These are phyloP conservation scores for Wickerhamiella spandovensis DNA, from an alignment of 805 yeast species.

Conservation along the genomic window DNA sequence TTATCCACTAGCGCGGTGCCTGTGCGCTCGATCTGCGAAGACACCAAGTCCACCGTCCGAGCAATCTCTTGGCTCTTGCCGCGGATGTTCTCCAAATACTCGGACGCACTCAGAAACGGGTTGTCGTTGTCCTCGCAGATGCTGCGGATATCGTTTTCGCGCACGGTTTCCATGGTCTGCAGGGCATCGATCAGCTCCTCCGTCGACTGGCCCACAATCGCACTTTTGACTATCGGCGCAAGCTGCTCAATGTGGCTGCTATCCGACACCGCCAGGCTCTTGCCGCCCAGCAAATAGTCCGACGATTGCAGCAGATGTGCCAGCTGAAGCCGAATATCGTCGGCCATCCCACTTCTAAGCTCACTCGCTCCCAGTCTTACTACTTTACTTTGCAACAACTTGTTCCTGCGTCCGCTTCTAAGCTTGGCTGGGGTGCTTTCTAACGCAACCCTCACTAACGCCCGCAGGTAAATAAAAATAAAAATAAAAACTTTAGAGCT, in stretches of 20 bases:
- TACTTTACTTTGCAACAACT: no score
- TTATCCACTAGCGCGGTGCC: constrained; percentile 49
- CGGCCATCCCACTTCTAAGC: constrained; percentile 7
- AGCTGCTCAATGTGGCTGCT: constrained; percentile 52
- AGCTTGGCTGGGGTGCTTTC: no score
- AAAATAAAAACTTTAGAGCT: no score
- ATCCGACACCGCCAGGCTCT: background rate
- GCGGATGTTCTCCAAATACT: constrained; percentile 49
- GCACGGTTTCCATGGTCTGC: constrained; percentile 41
- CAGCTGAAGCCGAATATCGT: constrained; percentile 15
- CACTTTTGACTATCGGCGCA: constrained; percentile 58
- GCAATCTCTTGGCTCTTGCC: constrained; percentile 42
- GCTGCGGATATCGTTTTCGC: constrained; percentile 49
- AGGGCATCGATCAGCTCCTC: constrained; percentile 43
- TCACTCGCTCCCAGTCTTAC: background rate
- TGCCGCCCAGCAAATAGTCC: constrained; percentile 6
- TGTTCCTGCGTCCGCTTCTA: no score
- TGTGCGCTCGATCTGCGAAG: constrained; percentile 43
- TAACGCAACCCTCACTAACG: no score
- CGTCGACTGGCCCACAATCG: constrained; percentile 41
- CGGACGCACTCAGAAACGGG: constrained; percentile 37
- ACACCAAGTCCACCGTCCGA: constrained; percentile 42
- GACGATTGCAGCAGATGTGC: constrained; percentile 11
- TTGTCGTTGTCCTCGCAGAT: constrained; percentile 49
- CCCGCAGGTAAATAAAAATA: no score